Evolutionary conservation across 2,329 filamentous ascomycete species (phyloP).

Genomic region (Dactylonectria macrodidyma): DNA sequence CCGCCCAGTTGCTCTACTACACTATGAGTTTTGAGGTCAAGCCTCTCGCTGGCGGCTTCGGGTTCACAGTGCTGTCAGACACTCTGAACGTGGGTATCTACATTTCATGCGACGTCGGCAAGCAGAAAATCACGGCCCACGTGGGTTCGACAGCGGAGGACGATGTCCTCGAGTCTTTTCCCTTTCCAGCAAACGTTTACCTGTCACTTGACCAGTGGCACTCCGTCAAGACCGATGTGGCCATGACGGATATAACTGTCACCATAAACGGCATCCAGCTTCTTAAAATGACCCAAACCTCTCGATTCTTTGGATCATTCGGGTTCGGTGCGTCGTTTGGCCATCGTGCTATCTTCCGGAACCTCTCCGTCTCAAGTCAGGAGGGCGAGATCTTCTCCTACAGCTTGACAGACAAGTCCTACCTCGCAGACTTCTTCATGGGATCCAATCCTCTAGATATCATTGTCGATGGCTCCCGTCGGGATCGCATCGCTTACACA

Average conservation of each 20-base stretch:
- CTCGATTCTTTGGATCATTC: constrained; percentile 13
- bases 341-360: constrained; percentile 10
- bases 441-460: constrained; percentile 51
- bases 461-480: constrained; percentile 54
- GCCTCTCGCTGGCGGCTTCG: constrained; percentile 47
- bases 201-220: constrained; percentile 9
- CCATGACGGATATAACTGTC: constrained; percentile 6
- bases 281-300: background rate
- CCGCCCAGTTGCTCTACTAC: constrained; percentile 39
- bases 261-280: background rate
- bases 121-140: background rate
- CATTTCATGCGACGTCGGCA: constrained; percentile 30
- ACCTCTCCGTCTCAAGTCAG: background rate
- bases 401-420: constrained; percentile 40
- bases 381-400: constrained; percentile 1
- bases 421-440: constrained; percentile 53
- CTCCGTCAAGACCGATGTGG: background rate
- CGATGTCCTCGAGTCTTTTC: background rate
- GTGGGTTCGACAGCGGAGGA: constrained; percentile 7
- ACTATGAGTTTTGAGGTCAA: constrained; percentile 47
- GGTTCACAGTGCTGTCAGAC: constrained; percentile 49
- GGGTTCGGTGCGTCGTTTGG: constrained; percentile 19
- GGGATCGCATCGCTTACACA: constrained; percentile 52
- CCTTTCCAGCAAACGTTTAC: background rate
- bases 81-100: constrained; percentile 50